Evolutionary conservation across 1,284 basidiomycete species (phyloP), one percentile per base, ranked within the genome.

Genomic region (Papiliotrema nemorosa): DNA sequence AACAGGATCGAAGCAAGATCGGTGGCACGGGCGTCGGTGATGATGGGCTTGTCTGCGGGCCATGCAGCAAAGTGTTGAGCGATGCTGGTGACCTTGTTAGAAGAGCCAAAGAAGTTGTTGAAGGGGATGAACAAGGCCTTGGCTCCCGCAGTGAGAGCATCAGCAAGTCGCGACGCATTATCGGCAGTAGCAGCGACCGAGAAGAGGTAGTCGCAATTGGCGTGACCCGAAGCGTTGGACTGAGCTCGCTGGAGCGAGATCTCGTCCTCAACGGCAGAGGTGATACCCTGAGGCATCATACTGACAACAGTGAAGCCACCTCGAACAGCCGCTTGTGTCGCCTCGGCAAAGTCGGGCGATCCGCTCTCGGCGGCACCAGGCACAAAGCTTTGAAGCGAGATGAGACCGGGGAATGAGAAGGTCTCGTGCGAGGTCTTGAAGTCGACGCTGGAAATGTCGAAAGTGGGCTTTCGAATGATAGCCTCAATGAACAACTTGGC

Each of bases 401-500:
- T 79, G 26, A 98, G 79, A 5, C 94, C 94, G 14, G 94, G 93
- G 81, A 98, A 89, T 13, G 82, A 86, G 72, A 91, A 85, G 1
- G 90, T 93, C 48, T 82, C 81, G 73, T 94, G 90, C 25, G 92
- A 93, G 45, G 88, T 92, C 82, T 98, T 97, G 78, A 84, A 90
- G 74, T 99, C 96, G 60, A 97, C 82, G 51, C 81, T 86, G 5
- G 90, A 88, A 36, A 98, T 88, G 50, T 94, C 87, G 46, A 98
- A 81, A 18, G 74, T 72, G 16, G 92, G 86, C 74, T 84, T 89
- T 61, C 91, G 84, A 54, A 97, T 87, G 53, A 98, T 82, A 2
- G 94, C 96, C 75, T 98, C 93, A 35, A 91, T 88, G 44, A 98
- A 83, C 67, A 99, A 81, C 77, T 98, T 98, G 57, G 96, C 96